These are phyloP conservation scores for Taphrina confusa DNA, from an alignment of 1,139 yeast genomes.

Conservation along the genomic window DNA sequence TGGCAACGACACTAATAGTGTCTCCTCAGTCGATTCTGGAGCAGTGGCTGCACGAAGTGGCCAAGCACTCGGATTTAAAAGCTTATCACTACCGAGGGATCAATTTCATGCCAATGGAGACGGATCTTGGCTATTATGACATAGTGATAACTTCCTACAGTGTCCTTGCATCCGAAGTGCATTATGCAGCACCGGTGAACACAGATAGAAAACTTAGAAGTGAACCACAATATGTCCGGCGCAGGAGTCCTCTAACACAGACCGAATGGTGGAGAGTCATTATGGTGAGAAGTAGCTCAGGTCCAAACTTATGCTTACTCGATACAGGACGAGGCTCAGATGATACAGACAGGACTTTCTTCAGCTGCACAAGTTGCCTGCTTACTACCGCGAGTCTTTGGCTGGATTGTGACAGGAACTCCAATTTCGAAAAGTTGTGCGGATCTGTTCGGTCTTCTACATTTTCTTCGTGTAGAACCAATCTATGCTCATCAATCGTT, in stretches of 20 bases:
- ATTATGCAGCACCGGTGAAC: slow-evolving; percentile 67
- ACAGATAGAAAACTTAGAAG: slow-evolving; percentile 49
- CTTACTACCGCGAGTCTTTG: slow-evolving; percentile 76
- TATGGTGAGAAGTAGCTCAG: not conserved
- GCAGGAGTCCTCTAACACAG: slow-evolving; percentile 69
- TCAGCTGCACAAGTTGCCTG: slow-evolving; percentile 79
- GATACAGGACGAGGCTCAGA: slow-evolving; percentile 82
- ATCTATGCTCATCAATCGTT: slow-evolving; percentile 49
- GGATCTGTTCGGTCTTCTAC: slow-evolving; percentile 70
- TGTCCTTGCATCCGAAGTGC: slow-evolving; percentile 70
- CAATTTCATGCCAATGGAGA: not conserved
- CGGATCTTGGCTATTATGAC: slow-evolving; percentile 58
- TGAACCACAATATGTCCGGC: slow-evolving; percentile 32
- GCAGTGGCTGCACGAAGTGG: slow-evolving; percentile 82
- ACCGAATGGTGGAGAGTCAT: slow-evolving; percentile 89
- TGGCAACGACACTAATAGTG: slow-evolving; percentile 74
- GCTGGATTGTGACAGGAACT: slow-evolving; percentile 98
- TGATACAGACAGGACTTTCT: slow-evolving; percentile 74
- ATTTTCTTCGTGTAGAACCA: slow-evolving; percentile 68
- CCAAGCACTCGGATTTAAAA: slow-evolving; percentile 60
- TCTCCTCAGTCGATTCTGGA: slow-evolving; percentile 79
- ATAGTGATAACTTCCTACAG: slow-evolving; percentile 80
- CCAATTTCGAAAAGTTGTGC: slow-evolving; percentile 68
- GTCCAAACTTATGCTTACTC: not conserved
- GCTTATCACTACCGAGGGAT: slow-evolving; percentile 50